These are phyloP conservation scores for Scolecobasidium constrictum DNA, from an alignment of 2,329 filamentous ascomycete species.

Conservation along the genomic window DNA sequence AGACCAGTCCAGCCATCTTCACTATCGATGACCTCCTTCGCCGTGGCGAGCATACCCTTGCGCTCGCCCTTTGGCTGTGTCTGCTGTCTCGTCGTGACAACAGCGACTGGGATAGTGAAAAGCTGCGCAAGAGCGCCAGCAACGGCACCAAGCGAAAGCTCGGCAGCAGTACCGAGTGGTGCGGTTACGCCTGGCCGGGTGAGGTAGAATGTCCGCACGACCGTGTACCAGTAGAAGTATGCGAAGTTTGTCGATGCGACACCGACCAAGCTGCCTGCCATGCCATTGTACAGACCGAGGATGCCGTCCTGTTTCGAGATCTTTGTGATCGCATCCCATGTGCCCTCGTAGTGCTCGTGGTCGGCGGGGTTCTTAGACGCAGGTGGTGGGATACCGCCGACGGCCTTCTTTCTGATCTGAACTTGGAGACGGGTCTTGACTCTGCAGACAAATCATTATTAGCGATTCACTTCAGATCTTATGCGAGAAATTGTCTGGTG, in stretches of 20 bases:
- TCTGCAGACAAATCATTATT: slow-evolving; percentile 35
- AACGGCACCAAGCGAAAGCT: slow-evolving; percentile 74
- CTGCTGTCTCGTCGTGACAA: slow-evolving; percentile 92
- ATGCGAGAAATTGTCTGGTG: background rate
- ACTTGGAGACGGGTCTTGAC: slow-evolving; percentile 96
- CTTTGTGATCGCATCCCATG: slow-evolving; percentile 76
- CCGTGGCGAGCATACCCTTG: slow-evolving; percentile 80
- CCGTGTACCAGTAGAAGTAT: slow-evolving; percentile 98
- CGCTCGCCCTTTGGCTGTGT: slow-evolving; percentile 76
- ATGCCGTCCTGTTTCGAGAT: slow-evolving; percentile 75
- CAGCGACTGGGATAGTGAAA: slow-evolving; percentile 92
- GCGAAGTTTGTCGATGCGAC: slow-evolving; percentile 98
- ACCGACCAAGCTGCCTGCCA: slow-evolving; percentile 74
- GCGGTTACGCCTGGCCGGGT: slow-evolving; percentile 44
- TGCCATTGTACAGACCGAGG: slow-evolving; percentile 76
- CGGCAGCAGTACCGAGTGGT: slow-evolving; percentile 66
- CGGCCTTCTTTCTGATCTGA: slow-evolving; percentile 58
- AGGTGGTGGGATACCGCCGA: no score
- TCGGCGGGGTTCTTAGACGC: slow-evolving; percentile 27
- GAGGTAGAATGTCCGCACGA: slow-evolving; percentile 73
- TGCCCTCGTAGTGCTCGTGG: slow-evolving; percentile 71
- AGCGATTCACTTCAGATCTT: background rate
- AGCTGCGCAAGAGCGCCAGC: slow-evolving; percentile 87
- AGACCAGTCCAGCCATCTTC: slow-evolving; percentile 83
- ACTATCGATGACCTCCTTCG: slow-evolving; percentile 75